Evolutionary conservation across 768 basidiomycete genomes (phyloP).

Genomic region (Podaxis mareebaensis): DNA sequence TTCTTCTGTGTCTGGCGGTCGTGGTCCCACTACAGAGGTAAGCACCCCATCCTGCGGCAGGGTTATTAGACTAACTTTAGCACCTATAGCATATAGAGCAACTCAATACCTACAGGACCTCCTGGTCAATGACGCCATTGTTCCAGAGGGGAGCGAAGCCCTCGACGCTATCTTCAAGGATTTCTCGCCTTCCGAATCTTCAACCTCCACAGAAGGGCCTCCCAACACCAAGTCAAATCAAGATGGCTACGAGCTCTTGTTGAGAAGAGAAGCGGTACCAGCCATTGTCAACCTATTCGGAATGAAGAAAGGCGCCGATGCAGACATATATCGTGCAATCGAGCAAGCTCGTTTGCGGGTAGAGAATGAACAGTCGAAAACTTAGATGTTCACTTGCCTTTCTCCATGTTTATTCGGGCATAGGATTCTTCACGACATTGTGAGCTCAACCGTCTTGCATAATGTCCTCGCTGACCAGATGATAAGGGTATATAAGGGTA

Average conservation of each 20-base stretch:
- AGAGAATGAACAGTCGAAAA: constrained; percentile 17
- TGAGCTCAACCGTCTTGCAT: not conserved
- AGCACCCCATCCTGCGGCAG: not conserved
- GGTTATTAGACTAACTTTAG: not conserved
- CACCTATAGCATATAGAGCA: constrained; percentile 59
- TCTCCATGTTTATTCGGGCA: not conserved
- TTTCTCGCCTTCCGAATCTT: constrained; percentile 13
- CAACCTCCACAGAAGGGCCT: not conserved
- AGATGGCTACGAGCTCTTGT: constrained; percentile 37
- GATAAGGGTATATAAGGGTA: not conserved
- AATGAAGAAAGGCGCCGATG: constrained; percentile 43
- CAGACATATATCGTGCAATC: constrained; percentile 63
- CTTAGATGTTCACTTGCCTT: not conserved
- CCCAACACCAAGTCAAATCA: constrained; percentile 14
- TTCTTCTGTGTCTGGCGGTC: constrained; percentile 86
- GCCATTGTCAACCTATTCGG: constrained; percentile 46
- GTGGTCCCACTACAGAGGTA: constrained; percentile 84
- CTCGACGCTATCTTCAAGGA: constrained; percentile 60
- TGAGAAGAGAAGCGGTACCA: constrained; percentile 56
- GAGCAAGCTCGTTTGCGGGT: constrained; percentile 52
- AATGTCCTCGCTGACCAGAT: not conserved
- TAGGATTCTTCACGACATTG: not conserved
- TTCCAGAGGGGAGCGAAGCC: constrained; percentile 51
- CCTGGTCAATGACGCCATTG: constrained; percentile 53
- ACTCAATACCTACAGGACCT: constrained; percentile 68